Evolutionary conservation across 192 early-diverging fungal species (phyloP), one percentile per base, ranked within the genome.

Genomic region (Pilobolus umbonatus): DNA sequence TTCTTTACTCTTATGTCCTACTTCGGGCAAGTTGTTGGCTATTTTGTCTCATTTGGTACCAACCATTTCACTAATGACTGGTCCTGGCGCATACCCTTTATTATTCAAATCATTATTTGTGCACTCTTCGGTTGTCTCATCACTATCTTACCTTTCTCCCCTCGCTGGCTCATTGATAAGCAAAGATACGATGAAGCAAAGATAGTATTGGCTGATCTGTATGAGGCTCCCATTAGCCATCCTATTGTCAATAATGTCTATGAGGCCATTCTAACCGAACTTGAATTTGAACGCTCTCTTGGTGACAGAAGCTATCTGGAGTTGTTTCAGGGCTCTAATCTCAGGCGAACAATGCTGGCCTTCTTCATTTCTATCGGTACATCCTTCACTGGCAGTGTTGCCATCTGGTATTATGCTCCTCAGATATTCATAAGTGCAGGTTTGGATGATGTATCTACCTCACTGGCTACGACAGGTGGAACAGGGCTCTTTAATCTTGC

Each of bases 1-100:
- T 74, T 95, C 21, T 88, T 90, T 64, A 93, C 94, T 57, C 82
- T 89, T 63, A 88, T 91, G 62, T 91, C 93, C 62, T 92, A 91
- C 44, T 85, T 92, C 78, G 95, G 88, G 25, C 81, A 80, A 48
- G 69, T 82, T 28, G 74, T 85, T 9, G 80, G 82, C 29, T 88
- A 83, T 61, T 78, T 73, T 60, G 45, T 67, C 7, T 54, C 36
- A 4, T 67, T 64, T 51, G 85, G 73, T 32, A 73, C 74, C 28
- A 70, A 60, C 39, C 67, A 64, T 32, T 50, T 77, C 14, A 35
- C 66, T 29, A 60, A 63, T 10, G 42, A 78, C 38, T 76, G 76
- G 36, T 69, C 80, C 24, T 98, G 92, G 92, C 80, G 92, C 40
- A 62, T 87, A 31, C 87, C 93, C 1, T 81, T 93, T 35, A 82